Conservation (phyloP, 257 asterid genomes). For the Leonotis leonurus region DNA sequence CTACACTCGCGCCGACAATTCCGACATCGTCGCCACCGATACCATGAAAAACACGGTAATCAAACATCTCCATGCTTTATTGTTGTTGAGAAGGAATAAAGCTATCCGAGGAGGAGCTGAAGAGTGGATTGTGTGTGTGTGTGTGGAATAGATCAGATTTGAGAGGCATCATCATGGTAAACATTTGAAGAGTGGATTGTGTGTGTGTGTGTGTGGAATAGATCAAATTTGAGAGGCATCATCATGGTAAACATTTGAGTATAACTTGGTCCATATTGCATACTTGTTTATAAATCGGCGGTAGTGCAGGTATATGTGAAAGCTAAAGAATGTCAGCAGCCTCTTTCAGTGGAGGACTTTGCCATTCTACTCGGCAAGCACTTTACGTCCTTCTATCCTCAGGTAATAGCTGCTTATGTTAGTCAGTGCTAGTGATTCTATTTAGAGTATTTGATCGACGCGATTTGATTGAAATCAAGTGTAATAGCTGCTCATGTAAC, state of each 20-base stretch:
- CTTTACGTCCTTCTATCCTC: conserved; percentile 64
- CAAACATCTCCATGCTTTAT: background rate
- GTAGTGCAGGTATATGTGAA: conserved; percentile 76
- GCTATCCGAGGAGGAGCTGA: background rate
- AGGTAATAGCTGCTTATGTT: conserved; percentile 35
- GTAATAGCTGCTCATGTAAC: too few species aligned
- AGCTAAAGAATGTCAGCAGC: conserved; percentile 75
- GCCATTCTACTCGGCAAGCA: conserved; percentile 86
- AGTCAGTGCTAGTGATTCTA: too few species aligned
- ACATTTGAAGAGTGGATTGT: too few species aligned
- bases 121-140: too few species aligned
- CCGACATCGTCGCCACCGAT: conserved; percentile 87
- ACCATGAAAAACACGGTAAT: conserved; percentile 88
- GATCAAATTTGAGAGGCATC: background rate
- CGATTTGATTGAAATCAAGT: too few species aligned
- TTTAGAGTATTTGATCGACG: too few species aligned
- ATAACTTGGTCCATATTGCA: background rate
- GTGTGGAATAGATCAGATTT: background rate
- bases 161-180: background rate
- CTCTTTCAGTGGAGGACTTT: conserved; percentile 69
- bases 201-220: too few species aligned
- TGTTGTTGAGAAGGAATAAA: background rate
- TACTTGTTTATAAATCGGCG: conserved; percentile 5
- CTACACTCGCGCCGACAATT: conserved; percentile 58
- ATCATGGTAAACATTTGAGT: background rate